Base-by-base conservation (phyloP, 164 flowering plant species). In the Stephania japonica region DNA sequence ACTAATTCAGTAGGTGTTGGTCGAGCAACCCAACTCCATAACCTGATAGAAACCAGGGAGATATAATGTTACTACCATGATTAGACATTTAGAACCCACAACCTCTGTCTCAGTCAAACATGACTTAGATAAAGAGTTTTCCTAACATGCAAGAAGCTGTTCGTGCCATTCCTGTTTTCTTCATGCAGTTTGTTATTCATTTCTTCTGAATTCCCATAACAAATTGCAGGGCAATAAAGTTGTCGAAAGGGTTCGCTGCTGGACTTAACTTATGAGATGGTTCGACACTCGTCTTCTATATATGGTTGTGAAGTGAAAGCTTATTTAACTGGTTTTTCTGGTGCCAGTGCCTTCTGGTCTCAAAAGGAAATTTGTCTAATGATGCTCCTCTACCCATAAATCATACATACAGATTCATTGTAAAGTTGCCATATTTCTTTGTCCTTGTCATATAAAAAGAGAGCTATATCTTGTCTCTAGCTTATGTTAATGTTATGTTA, bases 381-480 rank as follows among this genome's bases (percentile, higher is more conserved):
- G 62, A 18, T 70, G n/a, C 65, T 70, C 73, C 25, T 1, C 43
- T 21, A 70, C 32, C 27, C 9, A 50, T 44, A 44, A 16, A 47
- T 47, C 19, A 61, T 26, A 61, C 18, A 27, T 70, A 32, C 42
- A 63, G 61, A 27, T 7, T 70, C 41, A 0, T 70, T 70, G 65
- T 70, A 70, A 70, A 70, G 65, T 70, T 26, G 44, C 25, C 41
- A 25, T 19, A 38, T 38, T 10, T 18, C 32, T 44, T 70, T 27
- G 32, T 27, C 32, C 32, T 27, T 27, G 32, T 7, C 61, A 56
- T 70, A 59, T 70, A 70, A 27, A 70, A 23, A 27, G 73, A 32
- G 38, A 32, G 26, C 47, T 6, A 1, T 19, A 3, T 53, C 65
- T 21, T 43, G 21, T 56, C 16, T 32, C 14, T 21, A 32, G 38